Evolutionary conservation across 306 rosid genomes (phyloP).

Genomic region (Phaseolus lunatus): DNA sequence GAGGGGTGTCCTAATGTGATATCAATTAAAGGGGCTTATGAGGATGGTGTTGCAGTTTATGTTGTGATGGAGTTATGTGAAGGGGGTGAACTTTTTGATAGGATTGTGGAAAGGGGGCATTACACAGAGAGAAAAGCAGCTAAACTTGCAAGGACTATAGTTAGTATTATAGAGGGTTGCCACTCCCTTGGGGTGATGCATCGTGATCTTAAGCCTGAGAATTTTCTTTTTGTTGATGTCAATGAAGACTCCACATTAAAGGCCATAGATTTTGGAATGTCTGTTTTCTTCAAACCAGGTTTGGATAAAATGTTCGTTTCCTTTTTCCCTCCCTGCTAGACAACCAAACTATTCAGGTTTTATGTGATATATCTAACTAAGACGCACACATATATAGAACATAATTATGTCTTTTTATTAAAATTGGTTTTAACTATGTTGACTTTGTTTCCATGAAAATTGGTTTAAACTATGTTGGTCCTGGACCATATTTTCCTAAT

Average conservation of each 20-base stretch:
- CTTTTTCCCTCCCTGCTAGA: background rate
- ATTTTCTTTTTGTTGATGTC: constrained; percentile 70
- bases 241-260: constrained; percentile 73
- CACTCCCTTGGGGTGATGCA: constrained; percentile 90
- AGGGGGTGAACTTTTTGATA: constrained; percentile 88
- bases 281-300: constrained; percentile 91
- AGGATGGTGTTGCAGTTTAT: constrained; percentile 76
- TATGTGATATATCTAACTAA: too few species aligned
- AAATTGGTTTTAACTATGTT: too few species aligned
- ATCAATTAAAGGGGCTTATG: constrained; percentile 72
- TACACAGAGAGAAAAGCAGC: constrained; percentile 84
- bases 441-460: too few species aligned
- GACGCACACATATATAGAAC: too few species aligned
- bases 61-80: constrained; percentile 81
- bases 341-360: too few species aligned
- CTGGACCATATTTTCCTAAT: too few species aligned
- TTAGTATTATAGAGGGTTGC: constrained; percentile 68
- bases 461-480: too few species aligned
- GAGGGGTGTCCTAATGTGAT: constrained; percentile 59
- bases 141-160: constrained; percentile 67
- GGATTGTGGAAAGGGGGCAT: constrained; percentile 71
- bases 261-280: constrained; percentile 88
- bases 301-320: background rate
- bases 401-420: too few species aligned
- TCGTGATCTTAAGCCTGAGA: constrained; percentile 90